phyloP scores from a whole-genome alignment of 345 rosid species.

The Diplotaxis tenuifolia region DNA sequence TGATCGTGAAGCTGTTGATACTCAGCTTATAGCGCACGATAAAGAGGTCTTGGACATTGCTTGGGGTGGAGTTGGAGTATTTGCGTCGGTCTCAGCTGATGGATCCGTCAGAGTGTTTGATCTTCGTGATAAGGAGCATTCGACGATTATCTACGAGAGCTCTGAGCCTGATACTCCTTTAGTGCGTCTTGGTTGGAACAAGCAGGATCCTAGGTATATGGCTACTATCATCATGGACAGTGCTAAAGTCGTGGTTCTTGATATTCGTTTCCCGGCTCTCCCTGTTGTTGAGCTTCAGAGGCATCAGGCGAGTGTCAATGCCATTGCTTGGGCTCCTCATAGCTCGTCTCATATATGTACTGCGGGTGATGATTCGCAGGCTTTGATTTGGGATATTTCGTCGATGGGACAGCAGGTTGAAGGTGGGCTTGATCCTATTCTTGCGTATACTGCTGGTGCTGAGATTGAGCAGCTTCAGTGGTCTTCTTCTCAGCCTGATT shows the following conservation, averaged over 20 bases:
- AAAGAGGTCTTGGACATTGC: slow-evolving; percentile 97
- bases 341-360: slow-evolving; percentile 96
- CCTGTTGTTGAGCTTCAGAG: slow-evolving; percentile 94
- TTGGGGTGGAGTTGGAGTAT: slow-evolving; percentile 95
- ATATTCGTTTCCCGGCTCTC: slow-evolving; percentile 86
- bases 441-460: slow-evolving; percentile 93
- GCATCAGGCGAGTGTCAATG: slow-evolving; percentile 86
- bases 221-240: slow-evolving; percentile 85
- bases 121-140: slow-evolving; percentile 85
- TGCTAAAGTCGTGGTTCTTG: slow-evolving; percentile 43
- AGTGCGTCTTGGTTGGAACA: slow-evolving; percentile 96
- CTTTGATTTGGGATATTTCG: slow-evolving; percentile 92
- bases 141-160: slow-evolving; percentile 89
- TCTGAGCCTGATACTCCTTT: slow-evolving; percentile 91
- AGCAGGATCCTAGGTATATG: slow-evolving; percentile 97
- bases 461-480: slow-evolving; percentile 97
- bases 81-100: slow-evolving; percentile 91
- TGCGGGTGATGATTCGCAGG: slow-evolving; percentile 95
- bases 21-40: slow-evolving; percentile 95
- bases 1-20: slow-evolving; percentile 78
- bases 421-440: slow-evolving; percentile 92
- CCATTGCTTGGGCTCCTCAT: slow-evolving; percentile 98
- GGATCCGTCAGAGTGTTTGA: slow-evolving; percentile 91
- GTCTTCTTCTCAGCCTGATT: slow-evolving; percentile 97
- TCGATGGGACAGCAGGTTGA: slow-evolving; percentile 95